A percentile compares a stretch with the other conserved stretches of the same genome.
Evolutionary conservation across 352 stramenopile species (phyloP).

Genomic region (Salisapilia sapeloensis): DNA sequence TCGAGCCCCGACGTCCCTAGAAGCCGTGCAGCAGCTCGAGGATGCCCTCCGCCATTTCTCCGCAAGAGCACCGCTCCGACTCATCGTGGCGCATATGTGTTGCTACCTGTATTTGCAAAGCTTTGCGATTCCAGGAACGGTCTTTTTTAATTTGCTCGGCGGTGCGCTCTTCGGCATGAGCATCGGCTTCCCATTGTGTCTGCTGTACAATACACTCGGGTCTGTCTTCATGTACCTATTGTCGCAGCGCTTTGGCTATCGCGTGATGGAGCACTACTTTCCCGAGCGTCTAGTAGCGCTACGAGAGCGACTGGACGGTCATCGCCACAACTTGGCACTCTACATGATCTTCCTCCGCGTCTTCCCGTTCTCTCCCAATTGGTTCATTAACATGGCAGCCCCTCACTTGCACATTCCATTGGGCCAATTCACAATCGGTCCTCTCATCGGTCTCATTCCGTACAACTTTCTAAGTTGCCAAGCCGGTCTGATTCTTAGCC

Average conservation of each 20-base stretch:
- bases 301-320: constrained; percentile 30
- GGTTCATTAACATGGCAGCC: constrained; percentile 77
- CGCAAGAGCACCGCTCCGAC: constrained; percentile 10
- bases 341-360: constrained; percentile 74
- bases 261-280: constrained; percentile 36
- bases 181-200: constrained; percentile 53
- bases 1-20: constrained; percentile 37
- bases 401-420: constrained; percentile 55
- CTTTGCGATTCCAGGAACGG: constrained; percentile 59
- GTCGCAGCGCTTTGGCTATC: constrained; percentile 31
- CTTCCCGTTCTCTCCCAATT: constrained; percentile 74
- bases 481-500: constrained; percentile 49
- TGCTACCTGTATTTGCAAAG: constrained; percentile 69
- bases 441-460: constrained; percentile 46
- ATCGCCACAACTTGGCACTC: constrained; percentile 59
- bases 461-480: constrained; percentile 81
- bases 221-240: constrained; percentile 64
- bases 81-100: constrained; percentile 49
- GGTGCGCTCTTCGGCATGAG: constrained; percentile 52
- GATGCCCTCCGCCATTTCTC: constrained; percentile 39
- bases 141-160: constrained; percentile 68
- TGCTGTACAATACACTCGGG: constrained; percentile 67
- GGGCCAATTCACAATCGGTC: constrained; percentile 33
- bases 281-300: constrained; percentile 24
- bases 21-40: constrained; percentile 40